These are phyloP conservation scores for Adansonia rubrostipa DNA, from an alignment of 441 rosid species.

Conservation along the genomic window DNA sequence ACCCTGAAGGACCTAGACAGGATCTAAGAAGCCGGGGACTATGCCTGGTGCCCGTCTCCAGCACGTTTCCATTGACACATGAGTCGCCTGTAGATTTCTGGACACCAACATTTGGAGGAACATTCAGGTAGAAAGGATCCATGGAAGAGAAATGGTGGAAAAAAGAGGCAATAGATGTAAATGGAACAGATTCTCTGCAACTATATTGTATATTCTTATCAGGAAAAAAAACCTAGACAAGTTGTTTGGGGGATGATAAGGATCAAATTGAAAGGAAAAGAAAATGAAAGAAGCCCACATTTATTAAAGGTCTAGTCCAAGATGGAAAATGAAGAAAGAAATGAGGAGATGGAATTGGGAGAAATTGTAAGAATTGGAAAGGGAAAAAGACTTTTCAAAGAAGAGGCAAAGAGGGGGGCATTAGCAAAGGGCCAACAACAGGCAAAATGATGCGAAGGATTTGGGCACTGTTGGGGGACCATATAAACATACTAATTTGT, in stretches of 20 bases:
- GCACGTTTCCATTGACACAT: slow-evolving; percentile 90
- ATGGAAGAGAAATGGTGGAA: slow-evolving; percentile 9
- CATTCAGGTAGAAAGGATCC: slow-evolving; percentile 61
- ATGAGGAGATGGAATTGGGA: neutral
- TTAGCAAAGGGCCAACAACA: neutral
- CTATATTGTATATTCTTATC: slow-evolving; percentile 36
- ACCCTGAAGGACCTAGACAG: slow-evolving; percentile 65
- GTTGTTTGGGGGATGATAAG: slow-evolving; percentile 35
- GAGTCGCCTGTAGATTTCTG: slow-evolving; percentile 85
- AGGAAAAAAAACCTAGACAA: slow-evolving; percentile 42
- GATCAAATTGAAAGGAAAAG: slow-evolving; percentile 26
- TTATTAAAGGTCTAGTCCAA: neutral
- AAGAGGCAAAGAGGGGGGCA: neutral
- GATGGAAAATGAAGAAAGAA: neutral
- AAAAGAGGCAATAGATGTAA: slow-evolving; percentile 13
- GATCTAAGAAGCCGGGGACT: slow-evolving; percentile 92
- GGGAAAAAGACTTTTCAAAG: neutral
- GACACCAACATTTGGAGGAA: slow-evolving; percentile 96
- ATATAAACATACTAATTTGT: neutral
- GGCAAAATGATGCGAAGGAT: slow-evolving; percentile 6
- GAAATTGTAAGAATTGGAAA: neutral
- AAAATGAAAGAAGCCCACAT: slow-evolving; percentile 11
- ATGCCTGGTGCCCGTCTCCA: slow-evolving; percentile 86
- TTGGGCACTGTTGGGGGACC: slow-evolving; percentile 9
- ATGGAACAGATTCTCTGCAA: slow-evolving; percentile 40